Conservation (phyloP, 2,329 filamentous ascomycete species). For the Fusarium keratoplasticum region DNA sequence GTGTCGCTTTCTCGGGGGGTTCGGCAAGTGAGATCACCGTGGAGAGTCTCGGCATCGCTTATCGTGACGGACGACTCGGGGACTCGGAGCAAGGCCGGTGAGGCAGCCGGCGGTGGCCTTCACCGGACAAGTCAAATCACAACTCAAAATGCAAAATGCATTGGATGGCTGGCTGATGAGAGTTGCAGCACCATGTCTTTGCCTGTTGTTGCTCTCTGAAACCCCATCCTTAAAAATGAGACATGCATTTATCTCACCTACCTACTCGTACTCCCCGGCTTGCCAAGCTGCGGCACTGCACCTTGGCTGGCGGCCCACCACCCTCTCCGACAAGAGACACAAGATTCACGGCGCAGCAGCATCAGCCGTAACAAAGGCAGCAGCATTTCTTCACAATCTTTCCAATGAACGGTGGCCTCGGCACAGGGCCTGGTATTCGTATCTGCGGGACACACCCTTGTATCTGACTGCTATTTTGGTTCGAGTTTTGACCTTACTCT, state of each 20-base stretch:
- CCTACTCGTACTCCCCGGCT: background rate
- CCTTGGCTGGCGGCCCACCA: background rate
- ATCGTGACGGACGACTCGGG: conserved; percentile 8
- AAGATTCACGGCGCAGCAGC: background rate
- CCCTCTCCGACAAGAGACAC: background rate
- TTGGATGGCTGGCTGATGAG: background rate
- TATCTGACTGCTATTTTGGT: background rate
- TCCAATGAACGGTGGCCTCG: background rate
- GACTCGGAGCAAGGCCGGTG: conserved; percentile 21
- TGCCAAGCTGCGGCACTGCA: background rate
- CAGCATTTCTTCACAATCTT: background rate
- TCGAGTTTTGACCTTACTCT: background rate
- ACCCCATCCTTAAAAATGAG: background rate
- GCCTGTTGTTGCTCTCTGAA: background rate
- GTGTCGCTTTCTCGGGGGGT: background rate
- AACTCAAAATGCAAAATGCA: background rate
- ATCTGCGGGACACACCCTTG: background rate
- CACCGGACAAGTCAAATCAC: background rate
- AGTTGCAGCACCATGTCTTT: no score
- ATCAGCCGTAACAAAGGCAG: background rate
- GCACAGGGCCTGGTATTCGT: background rate
- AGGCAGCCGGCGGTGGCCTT: background rate
- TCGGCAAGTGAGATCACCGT: background rate
- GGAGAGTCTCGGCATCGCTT: conserved; percentile 3
- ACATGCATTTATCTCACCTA: background rate